Base-by-base conservation (phyloP, 2,329 filamentous ascomycete species). In the Corynespora cassiicola region DNA sequence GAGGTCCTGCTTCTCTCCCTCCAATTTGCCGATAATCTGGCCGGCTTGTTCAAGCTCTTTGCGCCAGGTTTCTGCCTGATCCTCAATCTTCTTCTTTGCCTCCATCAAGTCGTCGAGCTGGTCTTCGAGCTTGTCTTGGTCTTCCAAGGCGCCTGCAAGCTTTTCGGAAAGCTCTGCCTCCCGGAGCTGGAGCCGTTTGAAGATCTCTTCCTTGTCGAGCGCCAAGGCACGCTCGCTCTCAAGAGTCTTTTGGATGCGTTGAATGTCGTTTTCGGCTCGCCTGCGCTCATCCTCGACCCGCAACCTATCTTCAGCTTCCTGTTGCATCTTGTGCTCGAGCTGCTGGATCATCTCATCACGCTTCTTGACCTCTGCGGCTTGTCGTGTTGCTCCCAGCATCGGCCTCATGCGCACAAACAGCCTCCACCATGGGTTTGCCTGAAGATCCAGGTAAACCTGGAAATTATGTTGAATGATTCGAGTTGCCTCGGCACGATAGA, bases 201-300 rank as follows among this genome's bases (percentile, higher is more conserved):
- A 99, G 44, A 99, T 99, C 60, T 99, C 94, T 64, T 99, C 95
- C 66, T 99, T 99, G 70, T 99, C 94, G 5, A 99, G 75, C 1
- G 94, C 94, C 26, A 99, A 77, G n/a, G 92, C 89, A 32, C 94
- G 84, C 69, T 99, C 95, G 52, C 91, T 96, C 67, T 99, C 95
- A 2, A 99, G 78, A 0, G 89, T 95, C 57, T 97, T 90, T 64
- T 96, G 91, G 30, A 97, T 88, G 20, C 88, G 85, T 52, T 91
- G 82, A 58, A 96, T 86, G 59, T 99, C 94, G 10, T 85, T 77
- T 54, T 97, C 88, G 2, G 89, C 88, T 45, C 90, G 87, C 26
- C 94, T 82, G 20, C 91, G 83, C 54, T 99, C 94, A 38, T 99
- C 94, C 59, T 99, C 94, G 0, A 99, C 75, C 49, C 83, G 87